Percentiles rank a stretch among this genome's conserved stretches.
These are phyloP conservation scores for Nannochloris sp. DNA, from an alignment of 139 green algal species.

Conservation along the genomic window DNA sequence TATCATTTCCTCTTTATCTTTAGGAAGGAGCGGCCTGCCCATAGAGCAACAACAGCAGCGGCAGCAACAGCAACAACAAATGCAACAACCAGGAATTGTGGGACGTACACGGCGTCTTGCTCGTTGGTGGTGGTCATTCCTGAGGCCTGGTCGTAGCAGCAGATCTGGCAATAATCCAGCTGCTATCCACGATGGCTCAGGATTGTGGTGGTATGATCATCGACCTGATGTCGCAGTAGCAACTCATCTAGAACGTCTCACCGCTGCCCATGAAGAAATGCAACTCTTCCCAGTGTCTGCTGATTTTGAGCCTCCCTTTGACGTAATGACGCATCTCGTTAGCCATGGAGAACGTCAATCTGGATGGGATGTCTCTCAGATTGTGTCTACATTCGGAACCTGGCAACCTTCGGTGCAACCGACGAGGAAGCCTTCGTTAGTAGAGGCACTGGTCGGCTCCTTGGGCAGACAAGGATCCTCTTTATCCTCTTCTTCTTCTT, in stretches of 20 bases:
- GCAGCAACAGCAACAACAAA: too few relatives aligned
- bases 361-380: conserved; percentile 48
- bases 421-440: conserved; percentile 42
- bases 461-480: conserved; percentile 33
- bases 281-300: conserved; percentile 56
- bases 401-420: conserved; percentile 65
- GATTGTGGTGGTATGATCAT: background rate
- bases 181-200: background rate
- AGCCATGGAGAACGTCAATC: conserved; percentile 27
- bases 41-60: too few relatives aligned
- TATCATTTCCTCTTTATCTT: too few relatives aligned
- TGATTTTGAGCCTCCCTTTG: conserved; percentile 63
- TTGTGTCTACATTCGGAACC: conserved; percentile 52
- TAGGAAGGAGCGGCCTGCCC: too few relatives aligned
- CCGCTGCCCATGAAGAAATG: background rate
- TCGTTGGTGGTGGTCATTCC: background rate
- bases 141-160: background rate
- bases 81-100: too few relatives aligned
- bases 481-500: conserved; percentile 11
- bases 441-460: conserved; percentile 66
- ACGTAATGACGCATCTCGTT: conserved; percentile 40
- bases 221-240: background rate
- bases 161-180: background rate
- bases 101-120: background rate
- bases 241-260: background rate